phyloP scores from a whole-genome alignment of 2,329 filamentous ascomycete species.

The Trichoderma citrinoviride region DNA sequence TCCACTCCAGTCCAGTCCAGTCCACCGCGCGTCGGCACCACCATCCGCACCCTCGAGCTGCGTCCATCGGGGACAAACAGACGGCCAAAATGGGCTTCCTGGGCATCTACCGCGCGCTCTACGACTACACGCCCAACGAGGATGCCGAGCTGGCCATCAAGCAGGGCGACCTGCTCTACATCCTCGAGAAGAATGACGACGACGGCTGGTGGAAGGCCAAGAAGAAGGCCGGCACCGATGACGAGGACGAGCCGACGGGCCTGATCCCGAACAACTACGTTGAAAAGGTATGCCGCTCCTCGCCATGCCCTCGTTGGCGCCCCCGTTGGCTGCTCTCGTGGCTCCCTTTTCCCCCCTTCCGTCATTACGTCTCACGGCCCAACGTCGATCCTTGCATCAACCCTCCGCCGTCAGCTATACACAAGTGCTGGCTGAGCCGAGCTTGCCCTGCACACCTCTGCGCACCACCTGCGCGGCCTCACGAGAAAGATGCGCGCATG shows the following conservation, averaged over 20 bases:
- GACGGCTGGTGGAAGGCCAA: conserved; percentile 95
- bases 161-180: conserved; percentile 85
- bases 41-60: conserved; percentile 24
- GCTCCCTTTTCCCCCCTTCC: neutral
- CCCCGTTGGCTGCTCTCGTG: neutral
- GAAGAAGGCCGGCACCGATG: conserved; percentile 78
- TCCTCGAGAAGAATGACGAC: conserved; percentile 75
- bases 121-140: conserved; percentile 86
- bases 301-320: neutral
- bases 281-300: conserved; percentile 63
- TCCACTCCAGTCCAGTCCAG: neutral
- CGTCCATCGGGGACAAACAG: conserved; percentile 25
- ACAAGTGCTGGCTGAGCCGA: neutral
- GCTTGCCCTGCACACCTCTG: neutral
- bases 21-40: conserved; percentile 7
- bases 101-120: conserved; percentile 85
- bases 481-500: neutral
- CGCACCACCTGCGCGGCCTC: neutral
- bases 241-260: conserved; percentile 87
- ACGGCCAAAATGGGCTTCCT: conserved; percentile 74
- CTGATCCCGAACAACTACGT: conserved; percentile 94
- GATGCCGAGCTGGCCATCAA: conserved; percentile 80
- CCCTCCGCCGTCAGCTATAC: neutral
- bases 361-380: neutral
- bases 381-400: neutral